phyloP scores from a whole-genome alignment of 129 eudicot species.

The Saussurea involucrata region DNA sequence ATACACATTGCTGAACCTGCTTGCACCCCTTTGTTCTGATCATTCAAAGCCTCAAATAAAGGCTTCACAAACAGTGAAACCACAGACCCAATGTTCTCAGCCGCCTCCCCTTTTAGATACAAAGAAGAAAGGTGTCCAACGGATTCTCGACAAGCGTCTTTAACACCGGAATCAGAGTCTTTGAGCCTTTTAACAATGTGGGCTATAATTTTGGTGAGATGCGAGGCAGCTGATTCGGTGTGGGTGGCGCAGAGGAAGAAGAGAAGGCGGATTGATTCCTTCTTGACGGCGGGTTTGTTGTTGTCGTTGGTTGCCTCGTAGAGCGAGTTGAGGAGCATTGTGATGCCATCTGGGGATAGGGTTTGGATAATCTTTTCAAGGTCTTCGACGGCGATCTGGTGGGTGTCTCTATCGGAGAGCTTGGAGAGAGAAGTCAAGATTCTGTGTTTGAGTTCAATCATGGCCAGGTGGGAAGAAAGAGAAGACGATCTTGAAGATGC shows the following conservation, averaged over 20 bases:
- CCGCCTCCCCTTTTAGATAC: conserved; percentile 64
- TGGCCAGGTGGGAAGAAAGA: conserved; percentile 72
- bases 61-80: conserved; percentile 86
- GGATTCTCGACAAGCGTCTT: conserved; percentile 73
- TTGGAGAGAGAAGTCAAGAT: conserved; percentile 69
- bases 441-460: conserved; percentile 86
- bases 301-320: conserved; percentile 53
- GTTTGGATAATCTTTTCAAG: conserved; percentile 72
- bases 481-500: conserved; percentile 47
- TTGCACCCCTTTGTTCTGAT: conserved; percentile 83
- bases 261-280: conserved; percentile 72
- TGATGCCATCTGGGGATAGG: conserved; percentile 67
- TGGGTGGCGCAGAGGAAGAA: conserved; percentile 58
- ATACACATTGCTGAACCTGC: conserved; percentile 80
- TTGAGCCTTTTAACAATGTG: conserved; percentile 73
- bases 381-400: conserved; percentile 96
- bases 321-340: conserved; percentile 84
- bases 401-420: conserved; percentile 90
- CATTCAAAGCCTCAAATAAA: conserved; percentile 82
- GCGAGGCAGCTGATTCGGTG: conserved; percentile 69
- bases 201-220: conserved; percentile 68
- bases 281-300: conserved; percentile 75
- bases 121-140: conserved; percentile 66
- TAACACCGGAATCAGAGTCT: conserved; percentile 81
- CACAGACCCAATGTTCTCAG: conserved; percentile 52